A percentile compares a stretch with the other conserved stretches of the same genome.
phyloP scores from a whole-genome alignment of 768 basidiomycete species.

The Panus rudis region DNA sequence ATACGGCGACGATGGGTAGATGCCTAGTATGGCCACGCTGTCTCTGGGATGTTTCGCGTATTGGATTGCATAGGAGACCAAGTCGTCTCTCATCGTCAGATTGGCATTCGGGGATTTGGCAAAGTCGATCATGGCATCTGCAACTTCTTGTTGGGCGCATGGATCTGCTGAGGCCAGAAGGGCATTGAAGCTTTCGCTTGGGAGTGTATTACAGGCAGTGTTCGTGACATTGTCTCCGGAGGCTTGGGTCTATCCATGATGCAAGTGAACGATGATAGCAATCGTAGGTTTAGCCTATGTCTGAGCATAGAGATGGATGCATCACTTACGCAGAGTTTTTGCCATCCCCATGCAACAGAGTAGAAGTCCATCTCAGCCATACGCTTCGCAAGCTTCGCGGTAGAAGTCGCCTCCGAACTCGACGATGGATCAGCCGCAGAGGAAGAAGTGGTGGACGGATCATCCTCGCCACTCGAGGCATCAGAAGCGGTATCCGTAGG shows the following conservation, averaged over 20 bases:
- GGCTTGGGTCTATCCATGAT: slow-evolving; percentile 13
- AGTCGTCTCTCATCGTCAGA: too few species aligned
- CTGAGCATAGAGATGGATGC: background rate
- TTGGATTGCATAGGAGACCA: slow-evolving; percentile 36
- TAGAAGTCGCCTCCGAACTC: too few species aligned
- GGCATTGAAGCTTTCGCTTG: slow-evolving; percentile 35
- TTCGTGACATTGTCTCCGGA: slow-evolving; percentile 34
- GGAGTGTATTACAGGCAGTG: slow-evolving; percentile 36
- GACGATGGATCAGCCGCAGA: too few species aligned
- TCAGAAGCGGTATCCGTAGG: too few species aligned
- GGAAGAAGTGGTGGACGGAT: too few species aligned
- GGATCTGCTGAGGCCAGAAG: slow-evolving; percentile 38
- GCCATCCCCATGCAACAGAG: slow-evolving; percentile 35
- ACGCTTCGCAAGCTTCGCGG: slow-evolving; percentile 12
- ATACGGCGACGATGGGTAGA: slow-evolving; percentile 41
- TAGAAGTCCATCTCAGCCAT: slow-evolving; percentile 29
- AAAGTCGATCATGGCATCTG: slow-evolving; percentile 45
- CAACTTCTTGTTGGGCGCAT: slow-evolving; percentile 42
- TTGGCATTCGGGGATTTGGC: slow-evolving; percentile 39
- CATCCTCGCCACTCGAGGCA: too few species aligned
- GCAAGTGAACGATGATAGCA: too few species aligned
- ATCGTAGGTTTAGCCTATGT: too few species aligned
- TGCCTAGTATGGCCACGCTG: slow-evolving; percentile 34
- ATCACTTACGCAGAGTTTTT: slow-evolving; percentile 33
- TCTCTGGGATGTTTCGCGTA: slow-evolving; percentile 38